Evolutionary conservation across 495 filamentous ascomycete species (phyloP).

Genomic region (Penicillium herquei): DNA sequence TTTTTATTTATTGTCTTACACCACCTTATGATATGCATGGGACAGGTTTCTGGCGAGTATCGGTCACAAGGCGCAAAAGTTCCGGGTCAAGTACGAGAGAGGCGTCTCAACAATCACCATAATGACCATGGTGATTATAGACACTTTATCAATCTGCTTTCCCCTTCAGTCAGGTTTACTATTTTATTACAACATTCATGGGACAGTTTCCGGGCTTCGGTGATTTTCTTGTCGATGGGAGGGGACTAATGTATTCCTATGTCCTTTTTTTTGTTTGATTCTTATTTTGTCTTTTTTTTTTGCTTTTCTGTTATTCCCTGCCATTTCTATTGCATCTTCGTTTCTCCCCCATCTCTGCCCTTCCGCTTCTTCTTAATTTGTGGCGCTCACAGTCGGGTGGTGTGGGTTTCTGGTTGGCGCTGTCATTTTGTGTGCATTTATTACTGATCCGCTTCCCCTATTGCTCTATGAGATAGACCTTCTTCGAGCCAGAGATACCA

Average conservation of each 20-base stretch:
- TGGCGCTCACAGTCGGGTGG: conserved; percentile 30
- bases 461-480: conserved; percentile 46
- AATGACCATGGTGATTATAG: conserved; percentile 19
- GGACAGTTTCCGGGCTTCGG: conserved; percentile 24
- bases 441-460: conserved; percentile 21
- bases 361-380: conserved; percentile 15
- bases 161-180: conserved; percentile 21
- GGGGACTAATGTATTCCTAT: conserved; percentile 34
- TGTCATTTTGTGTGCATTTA: conserved; percentile 32
- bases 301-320: conserved; percentile 17
- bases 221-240: conserved; percentile 29
- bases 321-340: conserved; percentile 26
- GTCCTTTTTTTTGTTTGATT: conserved; percentile 20
- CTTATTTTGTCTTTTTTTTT: conserved; percentile 10
- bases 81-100: conserved; percentile 22
- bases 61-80: conserved; percentile 46
- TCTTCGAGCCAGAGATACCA: conserved; percentile 50
- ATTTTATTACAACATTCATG: conserved; percentile 21
- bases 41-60: conserved; percentile 48
- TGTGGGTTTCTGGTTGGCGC: conserved; percentile 44
- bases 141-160: conserved; percentile 20
- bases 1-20: conserved; percentile 8
- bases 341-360: conserved; percentile 14
- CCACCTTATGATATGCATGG: conserved; percentile 51
- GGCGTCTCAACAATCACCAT: conserved; percentile 10